Conservation (phyloP, 1,139 yeast genomes). For the Saccharomyces pastorianus region DNA sequence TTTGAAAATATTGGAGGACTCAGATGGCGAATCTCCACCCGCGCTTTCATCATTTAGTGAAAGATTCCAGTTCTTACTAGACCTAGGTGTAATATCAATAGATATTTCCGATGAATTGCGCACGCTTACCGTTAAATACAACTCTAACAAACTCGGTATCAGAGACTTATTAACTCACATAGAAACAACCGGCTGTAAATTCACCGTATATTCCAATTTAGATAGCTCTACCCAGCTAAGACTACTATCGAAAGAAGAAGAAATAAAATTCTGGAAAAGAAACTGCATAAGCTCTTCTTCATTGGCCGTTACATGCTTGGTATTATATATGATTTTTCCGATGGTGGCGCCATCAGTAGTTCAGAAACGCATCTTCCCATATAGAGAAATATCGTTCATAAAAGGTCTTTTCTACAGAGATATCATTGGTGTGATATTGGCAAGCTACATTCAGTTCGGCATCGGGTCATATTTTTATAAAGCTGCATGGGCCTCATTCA, state of each 20-base stretch:
- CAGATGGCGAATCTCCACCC: not conserved
- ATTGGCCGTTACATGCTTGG: conserved; percentile 19
- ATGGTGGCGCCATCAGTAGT: conserved; percentile 16
- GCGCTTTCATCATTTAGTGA: not conserved
- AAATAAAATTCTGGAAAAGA: conserved; percentile 59
- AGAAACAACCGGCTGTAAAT: conserved; percentile 44
- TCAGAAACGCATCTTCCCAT: conserved; percentile 17
- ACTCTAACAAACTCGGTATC: conserved; percentile 43
- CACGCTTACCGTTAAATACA: conserved; percentile 34
- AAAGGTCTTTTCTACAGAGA: conserved; percentile 54
- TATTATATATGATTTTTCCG: conserved; percentile 27
- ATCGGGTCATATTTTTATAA: conserved; percentile 57
- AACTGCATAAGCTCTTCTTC: conserved; percentile 43
- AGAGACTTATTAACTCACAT: conserved; percentile 47
- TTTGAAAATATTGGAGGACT: not conserved
- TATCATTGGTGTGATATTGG: conserved; percentile 50
- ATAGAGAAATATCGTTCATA: conserved; percentile 21
- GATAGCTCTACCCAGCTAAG: conserved; percentile 48
- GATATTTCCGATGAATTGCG: conserved; percentile 24
- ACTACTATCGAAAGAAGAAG: conserved; percentile 59
- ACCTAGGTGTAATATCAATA: conserved; percentile 41
- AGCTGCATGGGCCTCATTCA: conserved; percentile 56
- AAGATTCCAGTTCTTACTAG: conserved; percentile 32
- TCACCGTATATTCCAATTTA: conserved; percentile 30
- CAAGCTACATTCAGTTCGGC: conserved; percentile 58